phyloP scores from a whole-genome alignment of 768 basidiomycete genomes.

The Hebeloma cylindrosporum region DNA sequence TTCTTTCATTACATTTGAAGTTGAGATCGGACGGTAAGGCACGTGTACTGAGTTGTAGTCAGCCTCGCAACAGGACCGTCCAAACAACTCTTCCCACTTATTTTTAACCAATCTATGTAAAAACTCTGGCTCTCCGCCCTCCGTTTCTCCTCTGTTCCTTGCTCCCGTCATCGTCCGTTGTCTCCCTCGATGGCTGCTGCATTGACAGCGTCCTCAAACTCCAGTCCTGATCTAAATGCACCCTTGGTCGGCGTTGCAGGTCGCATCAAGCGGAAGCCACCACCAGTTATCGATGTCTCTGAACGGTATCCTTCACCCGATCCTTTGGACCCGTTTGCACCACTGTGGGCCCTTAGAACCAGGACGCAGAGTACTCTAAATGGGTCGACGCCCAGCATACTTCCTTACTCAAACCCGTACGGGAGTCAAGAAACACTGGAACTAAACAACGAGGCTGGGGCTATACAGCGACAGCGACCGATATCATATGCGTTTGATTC shows the following conservation, averaged over 20 bases:
- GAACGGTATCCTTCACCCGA: constrained; percentile 66
- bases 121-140: too few relatives aligned
- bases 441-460: too few relatives aligned
- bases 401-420: constrained; percentile 3
- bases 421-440: constrained; percentile 11
- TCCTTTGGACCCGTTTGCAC: constrained; percentile 68
- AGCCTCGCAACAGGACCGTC: too few relatives aligned
- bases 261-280: constrained; percentile 55
- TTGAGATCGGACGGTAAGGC: too few relatives aligned
- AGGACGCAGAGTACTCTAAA: constrained; percentile 42
- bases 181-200: too few relatives aligned
- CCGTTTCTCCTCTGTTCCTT: constrained; percentile 1
- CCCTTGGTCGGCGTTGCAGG: neutral
- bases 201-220: constrained; percentile 17
- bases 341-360: constrained; percentile 63
- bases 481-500: too few relatives aligned
- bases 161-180: constrained; percentile 5
- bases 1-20: too few relatives aligned
- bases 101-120: too few relatives aligned
- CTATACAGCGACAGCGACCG: too few relatives aligned
- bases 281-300: constrained; percentile 51
- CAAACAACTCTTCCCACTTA: too few relatives aligned
- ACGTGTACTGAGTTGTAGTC: too few relatives aligned
- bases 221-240: constrained; percentile 17
- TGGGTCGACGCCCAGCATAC: neutral